phyloP scores from a whole-genome alignment of 768 basidiomycete genomes.

The Bullera alba region DNA sequence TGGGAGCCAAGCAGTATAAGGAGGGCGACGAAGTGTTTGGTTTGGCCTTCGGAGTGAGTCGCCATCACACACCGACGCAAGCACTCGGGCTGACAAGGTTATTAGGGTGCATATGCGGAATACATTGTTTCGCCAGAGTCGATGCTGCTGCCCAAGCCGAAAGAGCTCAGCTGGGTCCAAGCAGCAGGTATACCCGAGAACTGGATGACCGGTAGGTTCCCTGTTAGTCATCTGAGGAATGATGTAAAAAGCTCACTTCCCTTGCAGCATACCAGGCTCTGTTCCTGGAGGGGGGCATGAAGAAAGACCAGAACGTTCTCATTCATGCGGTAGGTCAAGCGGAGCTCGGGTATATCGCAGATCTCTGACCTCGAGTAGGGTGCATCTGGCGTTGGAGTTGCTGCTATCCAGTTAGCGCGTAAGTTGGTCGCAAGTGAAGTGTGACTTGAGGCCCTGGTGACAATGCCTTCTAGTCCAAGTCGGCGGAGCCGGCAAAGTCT shows the following conservation, averaged over 20 bases:
- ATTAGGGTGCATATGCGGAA: conserved; percentile 83
- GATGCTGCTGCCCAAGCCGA: conserved; percentile 68
- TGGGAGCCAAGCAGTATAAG: conserved; percentile 54
- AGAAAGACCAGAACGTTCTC: conserved; percentile 66
- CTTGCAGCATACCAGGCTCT: conserved; percentile 58
- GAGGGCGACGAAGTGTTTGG: conserved; percentile 70
- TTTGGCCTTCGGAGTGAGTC: conserved; percentile 70
- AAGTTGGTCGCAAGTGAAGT: conserved; percentile 6
- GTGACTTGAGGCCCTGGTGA: conserved; percentile 47
- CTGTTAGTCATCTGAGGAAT: not conserved
- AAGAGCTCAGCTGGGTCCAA: conserved; percentile 67
- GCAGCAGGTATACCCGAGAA: conserved; percentile 84
- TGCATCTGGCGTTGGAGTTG: conserved; percentile 81
- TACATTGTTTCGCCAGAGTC: conserved; percentile 63
- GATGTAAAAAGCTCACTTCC: too few relatives aligned
- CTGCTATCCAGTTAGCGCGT: conserved; percentile 80
- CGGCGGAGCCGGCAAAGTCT: conserved; percentile 52
- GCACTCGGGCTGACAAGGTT: not conserved
- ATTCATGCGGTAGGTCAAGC: conserved; percentile 63
- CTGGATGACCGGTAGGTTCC: conserved; percentile 67
- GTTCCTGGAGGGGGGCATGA: conserved; percentile 62
- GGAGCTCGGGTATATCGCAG: not conserved
- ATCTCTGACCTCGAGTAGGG: conserved; percentile 42
- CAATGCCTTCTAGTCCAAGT: conserved; percentile 25
- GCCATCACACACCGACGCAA: too few relatives aligned